Evolutionary conservation across 1,139 yeast species (phyloP), one percentile per base, ranked within the genome.

Genomic region (Taphrina communis): DNA sequence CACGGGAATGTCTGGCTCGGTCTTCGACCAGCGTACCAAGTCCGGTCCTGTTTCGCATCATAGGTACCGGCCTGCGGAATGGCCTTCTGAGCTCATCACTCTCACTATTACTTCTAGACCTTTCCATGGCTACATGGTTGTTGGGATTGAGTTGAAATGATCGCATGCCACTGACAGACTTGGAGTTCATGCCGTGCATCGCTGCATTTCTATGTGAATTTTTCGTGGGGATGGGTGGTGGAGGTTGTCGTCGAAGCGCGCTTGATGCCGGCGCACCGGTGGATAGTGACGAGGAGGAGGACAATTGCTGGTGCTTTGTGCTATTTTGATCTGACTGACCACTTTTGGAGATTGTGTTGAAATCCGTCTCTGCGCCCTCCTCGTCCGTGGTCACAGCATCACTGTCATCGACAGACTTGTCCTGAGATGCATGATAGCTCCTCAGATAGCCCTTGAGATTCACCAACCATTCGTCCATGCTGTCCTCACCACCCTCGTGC

Each of bases 61-160:
- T 86, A 46, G 88, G 82, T 0, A 92, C 92, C 90, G 87, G 87
- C 71, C 92, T 80, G 74, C 86, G 87, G 2, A 88, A 84, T 0
- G 91, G 88, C 66, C 87, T 83, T 7, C 70, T 46, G 1, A 86
- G 80, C 19, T 80, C 77, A 69, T 81, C 81, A 21, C 86, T 82
- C 69, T 85, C 89, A n/a, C 87, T 84, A 19, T 85, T 81, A 70
- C 87, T 84, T 72, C 87, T 81, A 7, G 86, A 79, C 70, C 90
- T 78, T 70, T 82, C 84, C 57, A 70, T 70, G 19, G 70, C 71
- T 71, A 70, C 72, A 70, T 74, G 36, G 70, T 57, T 46, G 69
- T 72, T 55, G 51, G 75, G 70, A 73, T 50, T 41, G n/a, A 44
- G 35, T n/a, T 65, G 63, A 71, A 51, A 51, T 35, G 65, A 41